Evolutionary conservation across 2,329 filamentous ascomycete genomes (phyloP).

Genomic region (Bisporella sp.): DNA sequence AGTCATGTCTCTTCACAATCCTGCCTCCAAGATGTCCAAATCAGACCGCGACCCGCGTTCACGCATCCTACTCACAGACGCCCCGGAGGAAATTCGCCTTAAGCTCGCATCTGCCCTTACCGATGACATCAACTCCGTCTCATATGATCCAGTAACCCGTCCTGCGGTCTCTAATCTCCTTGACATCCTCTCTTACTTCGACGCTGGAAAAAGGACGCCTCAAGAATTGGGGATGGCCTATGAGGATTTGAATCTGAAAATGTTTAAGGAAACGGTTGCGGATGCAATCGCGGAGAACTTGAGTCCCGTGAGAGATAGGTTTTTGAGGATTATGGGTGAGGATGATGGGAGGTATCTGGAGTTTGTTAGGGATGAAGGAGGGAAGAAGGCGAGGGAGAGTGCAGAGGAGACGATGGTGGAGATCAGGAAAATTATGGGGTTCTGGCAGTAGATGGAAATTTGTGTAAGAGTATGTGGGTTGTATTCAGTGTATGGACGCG

Average conservation of each 20-base stretch:
- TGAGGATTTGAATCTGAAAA: conserved; percentile 40
- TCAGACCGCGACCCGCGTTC: conserved; percentile 66
- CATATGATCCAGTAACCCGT: conserved; percentile 61
- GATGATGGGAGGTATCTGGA: conserved; percentile 47
- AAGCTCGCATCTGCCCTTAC: conserved; percentile 74
- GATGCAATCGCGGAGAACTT: conserved; percentile 48
- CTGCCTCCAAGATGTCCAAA: conserved; percentile 89
- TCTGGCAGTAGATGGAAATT: conserved; percentile 11
- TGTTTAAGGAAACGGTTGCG: conserved; percentile 58
- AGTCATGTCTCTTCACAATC: conserved; percentile 82
- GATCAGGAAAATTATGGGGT: conserved; percentile 37
- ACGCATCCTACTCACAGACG: conserved; percentile 76
- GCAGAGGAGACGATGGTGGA: conserved; percentile 44
- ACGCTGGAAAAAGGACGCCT: conserved; percentile 34
- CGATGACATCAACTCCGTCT: conserved; percentile 59
- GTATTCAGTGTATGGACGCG: too few species aligned
- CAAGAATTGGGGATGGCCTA: conserved; percentile 34
- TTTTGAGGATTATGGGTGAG: conserved; percentile 41
- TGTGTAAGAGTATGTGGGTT: too few species aligned
- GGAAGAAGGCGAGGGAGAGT: conserved; percentile 51
- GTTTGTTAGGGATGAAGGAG: conserved; percentile 50
- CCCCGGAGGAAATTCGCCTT: conserved; percentile 49
- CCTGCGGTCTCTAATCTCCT: conserved; percentile 87
- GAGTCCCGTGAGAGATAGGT: conserved; percentile 47
- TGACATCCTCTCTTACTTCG: conserved; percentile 68